Evolutionary conservation across 371 early-diverging fungal species (phyloP), one percentile per base, ranked within the genome.

Genomic region (Thermomucor indicae-seudaticae): DNA sequence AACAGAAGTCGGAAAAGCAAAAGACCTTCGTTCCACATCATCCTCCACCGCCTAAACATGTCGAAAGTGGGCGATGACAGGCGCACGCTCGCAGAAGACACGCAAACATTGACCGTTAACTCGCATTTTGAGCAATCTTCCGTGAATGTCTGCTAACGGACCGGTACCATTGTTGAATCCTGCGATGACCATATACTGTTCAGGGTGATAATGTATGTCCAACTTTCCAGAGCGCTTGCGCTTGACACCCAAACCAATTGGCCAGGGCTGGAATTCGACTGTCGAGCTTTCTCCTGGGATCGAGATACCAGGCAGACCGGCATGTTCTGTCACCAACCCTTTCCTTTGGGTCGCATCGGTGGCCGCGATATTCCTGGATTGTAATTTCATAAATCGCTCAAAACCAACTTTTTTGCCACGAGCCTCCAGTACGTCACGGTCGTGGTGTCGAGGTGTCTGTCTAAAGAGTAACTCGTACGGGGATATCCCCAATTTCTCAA

Each of bases 401-500:
- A 37, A 28, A 0, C 39, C 38, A 0, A 44, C 14, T 5, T 22
- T 20, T 17, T 16, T 5, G 0, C 53, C 39, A 2, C 35, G n/a
- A 27, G n/a, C 27, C 17, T 37, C 39, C n/a, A 53, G 27, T 0
- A 25, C 2, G 32, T 30, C 34, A 5, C 46, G 17, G 12, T 27
- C 0, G 1, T 20, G 14, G 1, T 28, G 23, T 20, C 23, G 7
- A 2, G 35, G 34, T 2, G 32, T 0, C 6, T 20, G 25, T 0
- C 47, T 42, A 27, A 24, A 55, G 5, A 55, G 8, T 1, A 48
- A 28, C 38, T 48, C 48, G 19, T 34, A 48, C 2, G 55, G 49
- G 2, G 49, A 48, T 2, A 47, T 28, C 3, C 34, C 34, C 22
- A 47, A 12, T 2, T 20, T 8, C 0, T 17, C 30, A 25, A 47